Percentiles rank a stretch among this genome's conserved stretches.
Evolutionary conservation across 2,329 filamentous ascomycete genomes (phyloP).

Genomic region (Tolypocladium inflatum): DNA sequence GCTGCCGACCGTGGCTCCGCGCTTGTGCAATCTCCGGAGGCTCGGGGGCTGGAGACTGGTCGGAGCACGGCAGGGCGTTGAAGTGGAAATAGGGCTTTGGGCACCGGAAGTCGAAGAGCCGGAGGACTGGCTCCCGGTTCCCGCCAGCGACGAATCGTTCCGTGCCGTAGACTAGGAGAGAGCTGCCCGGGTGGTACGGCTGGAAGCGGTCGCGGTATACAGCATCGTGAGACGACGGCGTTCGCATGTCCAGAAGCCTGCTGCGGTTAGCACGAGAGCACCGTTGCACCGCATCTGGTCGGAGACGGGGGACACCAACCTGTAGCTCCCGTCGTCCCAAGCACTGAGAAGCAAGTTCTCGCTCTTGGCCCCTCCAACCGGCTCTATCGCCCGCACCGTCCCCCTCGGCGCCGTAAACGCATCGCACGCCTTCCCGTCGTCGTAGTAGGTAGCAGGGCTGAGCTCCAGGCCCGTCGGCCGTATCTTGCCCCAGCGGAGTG

Average conservation of each 20-base stretch:
- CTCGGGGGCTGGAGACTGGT: constrained; percentile 1
- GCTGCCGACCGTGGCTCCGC: neutral
- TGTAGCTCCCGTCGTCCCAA: constrained; percentile 43
- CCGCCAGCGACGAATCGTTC: constrained; percentile 43
- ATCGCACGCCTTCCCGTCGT: neutral
- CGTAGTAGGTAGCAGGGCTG: constrained; percentile 22
- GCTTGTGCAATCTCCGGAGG: neutral
- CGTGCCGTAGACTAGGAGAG: constrained; percentile 38
- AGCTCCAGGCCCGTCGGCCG: constrained; percentile 35
- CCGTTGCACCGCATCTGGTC: neutral
- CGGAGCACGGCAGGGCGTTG: constrained; percentile 34
- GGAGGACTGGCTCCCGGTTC: constrained; percentile 31
- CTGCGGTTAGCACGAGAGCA: neutral
- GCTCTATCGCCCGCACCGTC: constrained; percentile 36
- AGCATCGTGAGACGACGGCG: constrained; percentile 33
- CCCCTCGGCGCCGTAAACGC: constrained; percentile 17
- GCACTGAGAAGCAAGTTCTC: constrained; percentile 36
- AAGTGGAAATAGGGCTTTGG: constrained; percentile 38
- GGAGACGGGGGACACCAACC: constrained; percentile 11
- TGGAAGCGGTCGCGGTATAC: constrained; percentile 45
- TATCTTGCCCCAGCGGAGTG: constrained; percentile 35
- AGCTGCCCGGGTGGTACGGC: constrained; percentile 32
- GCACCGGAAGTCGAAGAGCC: constrained; percentile 46
- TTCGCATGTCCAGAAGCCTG: constrained; percentile 38
- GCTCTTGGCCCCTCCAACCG: constrained; percentile 26